Conservation (phyloP, 2,329 filamentous ascomycete species). For the Pyricularia sp. region DNA sequence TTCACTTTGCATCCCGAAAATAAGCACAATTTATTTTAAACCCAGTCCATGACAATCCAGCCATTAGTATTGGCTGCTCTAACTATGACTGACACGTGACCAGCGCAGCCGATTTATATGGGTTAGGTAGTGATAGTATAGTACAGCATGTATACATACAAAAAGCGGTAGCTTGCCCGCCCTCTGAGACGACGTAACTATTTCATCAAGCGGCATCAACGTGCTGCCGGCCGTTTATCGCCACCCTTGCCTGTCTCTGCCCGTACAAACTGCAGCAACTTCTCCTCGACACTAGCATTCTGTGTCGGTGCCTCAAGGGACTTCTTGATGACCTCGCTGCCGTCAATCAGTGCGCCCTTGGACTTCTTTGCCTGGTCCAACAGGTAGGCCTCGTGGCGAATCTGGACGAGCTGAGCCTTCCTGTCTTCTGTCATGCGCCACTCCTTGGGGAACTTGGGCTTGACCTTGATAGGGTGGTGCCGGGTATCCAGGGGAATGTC, state of each 20-base stretch:
- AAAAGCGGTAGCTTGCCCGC: background rate
- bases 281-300: background rate
- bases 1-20: background rate
- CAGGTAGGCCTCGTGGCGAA: constrained; percentile 40
- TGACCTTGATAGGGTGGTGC: constrained; percentile 64
- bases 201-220: background rate
- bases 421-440: constrained; percentile 74
- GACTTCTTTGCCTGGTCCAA: constrained; percentile 46
- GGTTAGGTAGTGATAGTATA: background rate
- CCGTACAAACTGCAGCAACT: background rate
- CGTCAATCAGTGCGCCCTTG: constrained; percentile 49
- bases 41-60: background rate
- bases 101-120: background rate
- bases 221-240: background rate
- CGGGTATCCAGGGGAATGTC: constrained; percentile 85
- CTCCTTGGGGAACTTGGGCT: constrained; percentile 65
- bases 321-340: constrained; percentile 36
- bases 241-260: background rate
- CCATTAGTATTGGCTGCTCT: background rate
- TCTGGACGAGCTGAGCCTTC: constrained; percentile 52
- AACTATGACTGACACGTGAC: background rate
- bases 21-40: background rate
- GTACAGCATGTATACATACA: constrained; percentile 1
- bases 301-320: constrained; percentile 18
- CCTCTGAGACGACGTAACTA: background rate